Evolutionary conservation across 2,329 filamentous ascomycete genomes (phyloP).

Genomic region (Epichloe scottii): DNA sequence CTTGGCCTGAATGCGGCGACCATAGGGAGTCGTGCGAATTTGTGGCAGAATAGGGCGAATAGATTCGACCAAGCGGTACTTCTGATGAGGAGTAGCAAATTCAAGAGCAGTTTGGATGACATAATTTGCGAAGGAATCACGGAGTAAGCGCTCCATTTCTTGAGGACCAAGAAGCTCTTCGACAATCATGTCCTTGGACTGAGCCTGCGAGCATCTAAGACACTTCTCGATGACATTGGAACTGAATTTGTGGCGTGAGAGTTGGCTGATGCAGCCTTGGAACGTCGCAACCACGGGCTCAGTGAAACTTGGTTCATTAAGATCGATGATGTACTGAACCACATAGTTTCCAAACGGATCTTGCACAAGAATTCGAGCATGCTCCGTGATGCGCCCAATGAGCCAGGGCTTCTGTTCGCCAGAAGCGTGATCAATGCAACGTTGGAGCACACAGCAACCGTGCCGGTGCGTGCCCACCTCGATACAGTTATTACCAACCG

Average conservation of each 20-base stretch:
- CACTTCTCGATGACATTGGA: conserved; percentile 98
- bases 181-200: conserved; percentile 69
- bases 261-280: conserved; percentile 53
- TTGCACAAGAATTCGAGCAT: conserved; percentile 82
- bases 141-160: conserved; percentile 79
- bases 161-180: conserved; percentile 62
- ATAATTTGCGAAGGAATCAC: conserved; percentile 93
- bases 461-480: conserved; percentile 93
- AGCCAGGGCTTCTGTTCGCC: conserved; percentile 80
- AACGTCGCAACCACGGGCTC: conserved; percentile 79
- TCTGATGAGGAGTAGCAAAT: conserved; percentile 61
- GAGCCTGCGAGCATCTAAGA: conserved; percentile 66
- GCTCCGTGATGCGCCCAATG: conserved; percentile 73
- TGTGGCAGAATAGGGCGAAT: conserved; percentile 75
- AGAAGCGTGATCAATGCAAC: conserved; percentile 94
- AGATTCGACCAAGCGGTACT: conserved; percentile 64
- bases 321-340: conserved; percentile 94
- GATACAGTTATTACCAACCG: conserved; percentile 76
- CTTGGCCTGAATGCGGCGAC: conserved; percentile 86
- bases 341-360: conserved; percentile 99
- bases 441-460: conserved; percentile 93
- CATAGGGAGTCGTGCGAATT: conserved; percentile 86
- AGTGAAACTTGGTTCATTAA: conserved; percentile 78
- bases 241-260: conserved; percentile 95
- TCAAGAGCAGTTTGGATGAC: conserved; percentile 95